phyloP scores from a whole-genome alignment of 192 early-diverging fungal species.

The Mortierella antarctica region DNA sequence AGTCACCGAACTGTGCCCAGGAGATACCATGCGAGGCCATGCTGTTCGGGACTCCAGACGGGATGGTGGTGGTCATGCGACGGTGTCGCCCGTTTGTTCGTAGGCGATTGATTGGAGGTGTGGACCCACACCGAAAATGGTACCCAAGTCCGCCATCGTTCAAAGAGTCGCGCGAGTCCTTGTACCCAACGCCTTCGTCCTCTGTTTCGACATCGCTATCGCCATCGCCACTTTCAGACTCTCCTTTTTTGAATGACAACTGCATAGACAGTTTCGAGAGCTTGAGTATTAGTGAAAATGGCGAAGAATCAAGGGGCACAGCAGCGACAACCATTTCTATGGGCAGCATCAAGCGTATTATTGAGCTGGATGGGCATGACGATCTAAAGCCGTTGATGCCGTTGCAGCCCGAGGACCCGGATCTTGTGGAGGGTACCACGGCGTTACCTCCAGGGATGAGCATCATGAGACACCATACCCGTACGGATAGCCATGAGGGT shows the following conservation, averaged over 20 bases:
- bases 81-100: conserved; percentile 31
- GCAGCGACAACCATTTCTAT: conserved; percentile 10
- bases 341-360: conserved; percentile 31
- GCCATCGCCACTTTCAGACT: too few relatives aligned
- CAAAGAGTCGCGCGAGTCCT: too few relatives aligned
- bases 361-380: conserved; percentile 23
- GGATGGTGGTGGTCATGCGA: conserved; percentile 34
- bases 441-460: neutral
- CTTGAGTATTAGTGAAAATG: neutral
- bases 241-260: neutral
- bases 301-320: conserved; percentile 1
- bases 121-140: neutral
- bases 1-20: conserved; percentile 22
- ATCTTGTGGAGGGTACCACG: conserved; percentile 12
- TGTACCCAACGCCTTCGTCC: neutral
- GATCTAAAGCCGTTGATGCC: conserved; percentile 25
- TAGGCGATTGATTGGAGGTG: conserved; percentile 8
- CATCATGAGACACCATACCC: too few relatives aligned
- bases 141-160: neutral
- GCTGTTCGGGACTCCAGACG: conserved; percentile 50
- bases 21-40: conserved; percentile 52
- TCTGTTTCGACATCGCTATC: neutral
- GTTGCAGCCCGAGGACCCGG: conserved; percentile 6
- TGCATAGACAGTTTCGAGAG: neutral
- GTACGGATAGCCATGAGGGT: too few relatives aligned